Evolutionary conservation across 2,329 filamentous ascomycete species (phyloP).

Genomic region (Elsinoe perseae): DNA sequence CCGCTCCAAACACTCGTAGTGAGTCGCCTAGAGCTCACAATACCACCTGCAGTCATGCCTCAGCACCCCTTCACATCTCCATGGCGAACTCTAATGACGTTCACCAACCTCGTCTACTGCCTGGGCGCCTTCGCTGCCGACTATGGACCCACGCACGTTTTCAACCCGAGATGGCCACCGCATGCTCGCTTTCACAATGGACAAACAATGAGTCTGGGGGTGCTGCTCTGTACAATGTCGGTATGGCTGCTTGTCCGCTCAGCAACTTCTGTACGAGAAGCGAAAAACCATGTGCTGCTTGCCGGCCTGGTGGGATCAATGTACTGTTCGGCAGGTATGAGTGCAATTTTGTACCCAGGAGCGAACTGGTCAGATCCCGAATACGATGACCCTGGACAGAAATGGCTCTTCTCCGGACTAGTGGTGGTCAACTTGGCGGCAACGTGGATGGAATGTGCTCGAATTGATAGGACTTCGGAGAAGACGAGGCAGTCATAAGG

Average conservation of each 20-base stretch:
- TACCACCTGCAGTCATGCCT: background rate
- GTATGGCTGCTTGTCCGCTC: background rate
- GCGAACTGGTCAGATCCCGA: constrained; percentile 40
- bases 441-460: background rate
- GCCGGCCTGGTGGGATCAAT: constrained; percentile 36
- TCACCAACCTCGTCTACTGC: background rate
- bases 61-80: background rate
- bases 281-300: constrained; percentile 24
- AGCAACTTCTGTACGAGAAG: background rate
- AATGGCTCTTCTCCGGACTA: constrained; percentile 24
- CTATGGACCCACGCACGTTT: constrained; percentile 35
- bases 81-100: background rate
- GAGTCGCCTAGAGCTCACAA: background rate
- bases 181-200: constrained; percentile 45
- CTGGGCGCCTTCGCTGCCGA: background rate
- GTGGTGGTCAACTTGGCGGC: constrained; percentile 18
- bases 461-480: background rate
- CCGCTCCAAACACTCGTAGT: no score
- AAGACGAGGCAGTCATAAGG: background rate
- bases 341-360: constrained; percentile 42
- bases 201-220: constrained; percentile 40
- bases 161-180: constrained; percentile 40
- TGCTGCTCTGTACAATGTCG: constrained; percentile 28
- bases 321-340: constrained; percentile 40
- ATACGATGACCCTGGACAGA: constrained; percentile 36